A percentile compares a stretch with the other conserved stretches of the same genome.
These are phyloP conservation scores for Clarireedia sp. DNA, from an alignment of 2,329 filamentous ascomycete species.

Conservation along the genomic window DNA sequence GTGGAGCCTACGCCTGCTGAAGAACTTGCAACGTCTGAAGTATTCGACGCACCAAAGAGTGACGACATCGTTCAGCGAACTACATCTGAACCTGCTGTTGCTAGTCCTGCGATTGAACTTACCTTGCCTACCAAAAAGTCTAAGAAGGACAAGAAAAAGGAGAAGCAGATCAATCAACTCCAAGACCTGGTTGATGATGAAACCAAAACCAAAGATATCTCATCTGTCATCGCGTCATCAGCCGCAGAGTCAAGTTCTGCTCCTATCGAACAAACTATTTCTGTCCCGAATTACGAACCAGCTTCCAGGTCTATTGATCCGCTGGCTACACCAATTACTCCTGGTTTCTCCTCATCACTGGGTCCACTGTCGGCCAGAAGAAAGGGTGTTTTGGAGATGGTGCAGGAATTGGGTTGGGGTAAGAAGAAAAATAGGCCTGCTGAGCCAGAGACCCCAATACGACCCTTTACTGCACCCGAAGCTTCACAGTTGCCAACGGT, in stretches of 20 bases:
- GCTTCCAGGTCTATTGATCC: not conserved
- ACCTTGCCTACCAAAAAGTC: not conserved
- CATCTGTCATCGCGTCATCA: not conserved
- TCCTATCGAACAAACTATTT: slow-evolving; percentile 4
- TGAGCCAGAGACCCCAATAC: not conserved
- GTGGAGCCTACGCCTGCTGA: not conserved
- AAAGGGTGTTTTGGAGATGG: slow-evolving; percentile 8
- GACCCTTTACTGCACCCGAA: slow-evolving; percentile 5
- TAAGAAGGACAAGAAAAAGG: slow-evolving; percentile 24
- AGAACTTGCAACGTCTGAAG: not conserved
- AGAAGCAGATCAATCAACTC: not conserved
- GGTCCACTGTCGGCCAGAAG: slow-evolving; percentile 4
- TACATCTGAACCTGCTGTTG: not conserved
- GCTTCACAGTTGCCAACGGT: not conserved
- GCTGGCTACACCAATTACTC: slow-evolving; percentile 1
- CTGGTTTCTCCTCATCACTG: not conserved
- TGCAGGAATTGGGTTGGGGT: slow-evolving; percentile 6
- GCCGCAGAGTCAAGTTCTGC: not conserved
- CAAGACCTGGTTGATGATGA: slow-evolving; percentile 6
- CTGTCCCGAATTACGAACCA: not conserved
- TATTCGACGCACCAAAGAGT: not conserved
- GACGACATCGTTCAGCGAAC: not conserved
- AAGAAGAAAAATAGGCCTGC: slow-evolving; percentile 6
- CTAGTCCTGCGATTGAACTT: not conserved
- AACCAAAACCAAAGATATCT: not conserved